Evolutionary conservation across 2,329 filamentous ascomycete genomes (phyloP).

Genomic region (Blastomyces percursus): DNA sequence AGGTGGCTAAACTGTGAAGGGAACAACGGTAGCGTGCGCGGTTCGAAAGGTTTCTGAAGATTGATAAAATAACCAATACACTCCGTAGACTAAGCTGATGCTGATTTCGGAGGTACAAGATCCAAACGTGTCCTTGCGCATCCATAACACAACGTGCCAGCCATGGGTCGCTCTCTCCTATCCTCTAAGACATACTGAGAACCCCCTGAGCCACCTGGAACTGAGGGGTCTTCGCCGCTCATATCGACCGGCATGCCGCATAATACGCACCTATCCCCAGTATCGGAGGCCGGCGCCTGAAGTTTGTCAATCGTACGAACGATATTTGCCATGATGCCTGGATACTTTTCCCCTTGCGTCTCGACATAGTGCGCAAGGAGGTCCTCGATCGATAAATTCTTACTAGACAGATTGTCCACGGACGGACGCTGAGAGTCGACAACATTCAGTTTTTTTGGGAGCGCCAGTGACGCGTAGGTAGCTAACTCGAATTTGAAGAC

Average conservation of each 20-base stretch:
- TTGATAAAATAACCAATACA: neutral
- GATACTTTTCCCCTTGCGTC: slow-evolving; percentile 73
- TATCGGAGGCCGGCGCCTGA: slow-evolving; percentile 32
- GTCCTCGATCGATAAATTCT: slow-evolving; percentile 75
- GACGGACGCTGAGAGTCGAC: slow-evolving; percentile 35
- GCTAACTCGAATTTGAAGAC: slow-evolving; percentile 70
- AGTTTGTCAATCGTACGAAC: slow-evolving; percentile 85
- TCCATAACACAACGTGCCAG: slow-evolving; percentile 28
- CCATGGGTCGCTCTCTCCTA: neutral
- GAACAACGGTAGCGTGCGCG: neutral
- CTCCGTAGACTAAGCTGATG: neutral
- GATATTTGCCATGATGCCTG: slow-evolving; percentile 88
- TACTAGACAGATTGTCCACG: slow-evolving; percentile 25
- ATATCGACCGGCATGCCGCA: slow-evolving; percentile 57
- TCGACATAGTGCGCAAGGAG: slow-evolving; percentile 83
- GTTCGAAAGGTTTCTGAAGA: neutral
- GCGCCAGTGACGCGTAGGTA: slow-evolving; percentile 49
- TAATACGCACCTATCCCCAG: slow-evolving; percentile 45
- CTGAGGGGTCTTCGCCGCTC: slow-evolving; percentile 47
- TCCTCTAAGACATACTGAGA: neutral
- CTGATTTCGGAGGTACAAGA: slow-evolving; percentile 4
- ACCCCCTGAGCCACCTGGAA: slow-evolving; percentile 32
- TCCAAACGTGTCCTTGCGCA: slow-evolving; percentile 33
- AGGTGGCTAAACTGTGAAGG: neutral
- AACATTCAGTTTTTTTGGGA: slow-evolving; percentile 40